These are phyloP conservation scores for Parasitella parasitica DNA, from an alignment of 371 early-diverging fungal genomes.

Conservation along the genomic window DNA sequence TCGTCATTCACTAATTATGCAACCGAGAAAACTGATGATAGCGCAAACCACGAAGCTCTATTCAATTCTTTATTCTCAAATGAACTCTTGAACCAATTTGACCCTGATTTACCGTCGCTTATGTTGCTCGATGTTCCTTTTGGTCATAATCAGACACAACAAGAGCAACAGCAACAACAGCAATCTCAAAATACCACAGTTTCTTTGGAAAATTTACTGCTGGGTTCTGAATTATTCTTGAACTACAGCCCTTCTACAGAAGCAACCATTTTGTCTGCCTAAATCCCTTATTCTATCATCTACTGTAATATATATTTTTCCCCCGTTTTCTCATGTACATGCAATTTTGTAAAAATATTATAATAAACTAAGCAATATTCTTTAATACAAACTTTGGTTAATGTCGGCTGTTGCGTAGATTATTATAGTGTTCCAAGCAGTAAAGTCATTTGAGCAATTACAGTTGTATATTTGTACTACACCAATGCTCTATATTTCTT, in stretches of 20 bases:
- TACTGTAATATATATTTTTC: background rate
- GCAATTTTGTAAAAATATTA: background rate
- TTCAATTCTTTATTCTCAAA: background rate
- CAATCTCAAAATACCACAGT: background rate
- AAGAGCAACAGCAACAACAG: background rate
- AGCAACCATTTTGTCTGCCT: background rate
- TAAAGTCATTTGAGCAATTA: background rate
- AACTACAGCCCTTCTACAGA: background rate
- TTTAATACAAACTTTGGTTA: too few species aligned
- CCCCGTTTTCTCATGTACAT: background rate
- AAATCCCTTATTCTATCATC: background rate
- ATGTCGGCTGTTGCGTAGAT: too few species aligned
- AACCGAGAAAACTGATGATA: background rate
- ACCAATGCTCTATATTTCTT: background rate
- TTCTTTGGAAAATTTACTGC: background rate
- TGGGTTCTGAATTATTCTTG: background rate
- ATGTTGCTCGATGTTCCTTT: slow-evolving; percentile 18
- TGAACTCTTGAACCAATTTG: slow-evolving; percentile 6
- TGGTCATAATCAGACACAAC: background rate
- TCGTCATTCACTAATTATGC: background rate
- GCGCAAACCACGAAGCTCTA: background rate
- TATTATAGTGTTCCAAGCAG: too few species aligned
- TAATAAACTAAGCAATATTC: too few species aligned
- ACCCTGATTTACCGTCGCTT: slow-evolving; percentile 9
- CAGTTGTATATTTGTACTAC: background rate